Conservation (phyloP, 2,329 filamentous ascomycete genomes). For the Pyrenophora seminiperda region DNA sequence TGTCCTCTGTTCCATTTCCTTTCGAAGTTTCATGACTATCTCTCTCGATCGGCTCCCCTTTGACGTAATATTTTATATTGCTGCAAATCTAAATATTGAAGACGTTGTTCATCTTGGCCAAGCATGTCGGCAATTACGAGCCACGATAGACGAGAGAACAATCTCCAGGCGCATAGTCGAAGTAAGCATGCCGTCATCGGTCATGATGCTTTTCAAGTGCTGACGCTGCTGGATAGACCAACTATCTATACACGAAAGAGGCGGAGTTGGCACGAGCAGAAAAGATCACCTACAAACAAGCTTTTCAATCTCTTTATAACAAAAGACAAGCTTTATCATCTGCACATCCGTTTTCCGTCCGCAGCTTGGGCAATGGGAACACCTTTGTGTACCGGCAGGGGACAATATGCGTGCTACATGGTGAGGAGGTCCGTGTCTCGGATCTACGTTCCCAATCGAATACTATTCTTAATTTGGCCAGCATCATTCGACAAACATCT, state of each 20-base stretch:
- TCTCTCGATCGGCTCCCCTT: conserved; percentile 60
- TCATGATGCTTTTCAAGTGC: conserved; percentile 12
- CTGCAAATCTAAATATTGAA: conserved; percentile 60
- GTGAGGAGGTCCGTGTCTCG: conserved; percentile 62
- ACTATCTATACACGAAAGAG: conserved; percentile 53
- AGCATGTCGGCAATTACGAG: conserved; percentile 58
- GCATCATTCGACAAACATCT: conserved; percentile 16
- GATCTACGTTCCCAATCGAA: conserved; percentile 55
- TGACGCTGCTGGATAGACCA: conserved; percentile 41
- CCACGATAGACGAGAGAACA: conserved; percentile 58
- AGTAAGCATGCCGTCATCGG: conserved; percentile 50
- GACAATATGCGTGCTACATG: conserved; percentile 66
- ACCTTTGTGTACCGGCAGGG: conserved; percentile 68
- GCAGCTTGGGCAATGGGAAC: conserved; percentile 64
- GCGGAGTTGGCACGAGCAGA: conserved; percentile 47
- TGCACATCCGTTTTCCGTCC: conserved; percentile 66
- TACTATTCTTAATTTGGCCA: conserved; percentile 28
- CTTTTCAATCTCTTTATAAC: conserved; percentile 66
- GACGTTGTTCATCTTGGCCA: conserved; percentile 64
- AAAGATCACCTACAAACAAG: conserved; percentile 56
- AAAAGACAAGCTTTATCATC: conserved; percentile 64
- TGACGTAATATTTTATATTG: conserved; percentile 67
- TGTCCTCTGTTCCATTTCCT: background rate
- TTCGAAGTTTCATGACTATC: conserved; percentile 31
- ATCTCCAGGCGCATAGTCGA: conserved; percentile 64